phyloP scores from a whole-genome alignment of 179 eudicot genomes.

The Spinacia oleracea region DNA sequence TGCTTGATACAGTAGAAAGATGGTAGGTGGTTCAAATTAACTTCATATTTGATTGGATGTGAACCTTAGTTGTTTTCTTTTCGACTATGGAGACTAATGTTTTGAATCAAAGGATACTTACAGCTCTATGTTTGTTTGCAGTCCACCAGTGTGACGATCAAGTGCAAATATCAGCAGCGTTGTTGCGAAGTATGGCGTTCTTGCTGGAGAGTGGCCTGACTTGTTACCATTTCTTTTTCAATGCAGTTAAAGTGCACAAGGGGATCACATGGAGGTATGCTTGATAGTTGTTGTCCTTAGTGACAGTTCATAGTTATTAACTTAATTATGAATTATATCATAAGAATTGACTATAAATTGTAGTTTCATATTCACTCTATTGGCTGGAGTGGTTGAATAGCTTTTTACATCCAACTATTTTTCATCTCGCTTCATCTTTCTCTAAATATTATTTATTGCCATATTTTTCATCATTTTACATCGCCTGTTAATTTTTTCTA shows the following conservation, averaged over 20 bases:
- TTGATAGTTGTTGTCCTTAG: neutral
- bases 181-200: slow-evolving; percentile 95
- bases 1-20: too few relatives aligned
- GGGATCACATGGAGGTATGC: slow-evolving; percentile 87
- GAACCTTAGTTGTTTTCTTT: neutral
- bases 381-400: neutral
- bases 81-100: neutral
- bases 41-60: too few relatives aligned
- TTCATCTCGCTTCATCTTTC: neutral
- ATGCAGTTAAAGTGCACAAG: slow-evolving; percentile 94
- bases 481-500: too few relatives aligned
- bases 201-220: slow-evolving; percentile 98
- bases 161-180: slow-evolving; percentile 97
- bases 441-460: too few relatives aligned
- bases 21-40: too few relatives aligned
- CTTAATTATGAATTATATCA: too few relatives aligned
- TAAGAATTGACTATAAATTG: neutral
- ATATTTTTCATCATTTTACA: too few relatives aligned
- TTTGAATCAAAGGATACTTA: neutral
- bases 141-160: slow-evolving; percentile 93
- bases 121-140: slow-evolving; percentile 35
- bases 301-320: neutral
- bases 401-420: neutral
- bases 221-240: slow-evolving; percentile 91
- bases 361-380: neutral